phyloP scores from a whole-genome alignment of 805 yeast species.

The Suhomyces tanzawaensis region DNA sequence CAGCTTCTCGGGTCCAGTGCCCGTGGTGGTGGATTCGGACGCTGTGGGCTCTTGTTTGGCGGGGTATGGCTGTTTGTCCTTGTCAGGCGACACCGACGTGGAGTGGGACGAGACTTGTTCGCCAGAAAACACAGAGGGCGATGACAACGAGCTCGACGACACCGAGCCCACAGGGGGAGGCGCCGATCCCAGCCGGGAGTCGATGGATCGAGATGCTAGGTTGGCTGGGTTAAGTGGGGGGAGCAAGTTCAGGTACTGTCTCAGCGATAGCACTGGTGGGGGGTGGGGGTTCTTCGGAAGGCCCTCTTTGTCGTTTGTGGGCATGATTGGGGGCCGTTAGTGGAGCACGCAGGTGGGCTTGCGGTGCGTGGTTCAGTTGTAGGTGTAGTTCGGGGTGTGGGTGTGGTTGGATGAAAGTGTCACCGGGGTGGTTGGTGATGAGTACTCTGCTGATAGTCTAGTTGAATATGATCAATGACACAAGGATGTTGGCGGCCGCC shows the following conservation, averaged over 20 bases:
- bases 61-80: background rate
- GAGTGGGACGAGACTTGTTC: background rate
- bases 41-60: background rate
- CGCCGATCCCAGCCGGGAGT: background rate
- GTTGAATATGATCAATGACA: no score
- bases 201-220: background rate
- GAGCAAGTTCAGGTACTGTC: background rate
- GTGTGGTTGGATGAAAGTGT: no score
- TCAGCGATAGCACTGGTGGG: background rate
- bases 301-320: no score
- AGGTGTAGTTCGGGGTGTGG: no score
- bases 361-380: no score
- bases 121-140: background rate
- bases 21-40: background rate
- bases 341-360: no score
- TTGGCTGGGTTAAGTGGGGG: slow-evolving; percentile 1
- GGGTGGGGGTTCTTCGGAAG: no score
- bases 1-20: no score
- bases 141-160: background rate
- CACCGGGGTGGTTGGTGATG: no score
- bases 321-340: no score
- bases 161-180: background rate
- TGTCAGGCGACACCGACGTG: background rate
- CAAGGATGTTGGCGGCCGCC: no score
- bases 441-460: no score